These are phyloP conservation scores for Tolypocladium paradoxum DNA, from an alignment of 2,329 filamentous ascomycete species.

Conservation along the genomic window DNA sequence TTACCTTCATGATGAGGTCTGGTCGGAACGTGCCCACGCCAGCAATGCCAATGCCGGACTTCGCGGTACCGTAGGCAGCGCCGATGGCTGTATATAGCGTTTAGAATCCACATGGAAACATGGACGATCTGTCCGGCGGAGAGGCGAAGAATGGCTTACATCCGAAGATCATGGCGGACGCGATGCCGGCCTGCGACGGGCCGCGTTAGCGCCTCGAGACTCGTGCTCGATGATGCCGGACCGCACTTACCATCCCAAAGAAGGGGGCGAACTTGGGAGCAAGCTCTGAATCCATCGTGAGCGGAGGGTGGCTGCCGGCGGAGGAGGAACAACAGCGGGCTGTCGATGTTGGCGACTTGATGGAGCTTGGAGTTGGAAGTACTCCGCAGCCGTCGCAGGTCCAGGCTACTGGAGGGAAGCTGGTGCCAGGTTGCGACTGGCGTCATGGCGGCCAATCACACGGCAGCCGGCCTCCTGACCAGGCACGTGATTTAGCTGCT, in stretches of 20 bases:
- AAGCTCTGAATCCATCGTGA: constrained; percentile 47
- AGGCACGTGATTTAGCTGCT: constrained; percentile 2
- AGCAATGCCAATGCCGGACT: constrained; percentile 79
- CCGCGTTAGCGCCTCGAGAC: constrained; percentile 12
- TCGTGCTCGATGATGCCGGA: constrained; percentile 1
- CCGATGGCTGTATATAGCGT: constrained; percentile 40
- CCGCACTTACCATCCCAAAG: constrained; percentile 66
- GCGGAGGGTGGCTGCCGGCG: constrained; percentile 1
- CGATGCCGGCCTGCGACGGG: constrained; percentile 56
- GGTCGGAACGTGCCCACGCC: constrained; percentile 77
- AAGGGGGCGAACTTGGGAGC: constrained; percentile 79
- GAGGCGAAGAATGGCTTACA: constrained; percentile 40
- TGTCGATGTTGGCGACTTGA: neutral
- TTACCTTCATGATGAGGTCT: constrained; percentile 84
- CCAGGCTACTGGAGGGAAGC: neutral
- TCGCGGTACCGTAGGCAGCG: constrained; percentile 79
- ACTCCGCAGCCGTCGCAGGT: neutral
- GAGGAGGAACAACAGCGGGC: neutral
- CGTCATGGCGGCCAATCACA: constrained; percentile 3
- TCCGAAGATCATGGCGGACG: constrained; percentile 74
- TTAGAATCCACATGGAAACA: constrained; percentile 5
- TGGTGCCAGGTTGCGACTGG: constrained; percentile 1
- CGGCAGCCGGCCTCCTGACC: constrained; percentile 1
- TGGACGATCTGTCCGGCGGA: neutral
- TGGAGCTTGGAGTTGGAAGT: neutral